phyloP scores from a whole-genome alignment of 345 rosid species.

The Firmiana major region DNA sequence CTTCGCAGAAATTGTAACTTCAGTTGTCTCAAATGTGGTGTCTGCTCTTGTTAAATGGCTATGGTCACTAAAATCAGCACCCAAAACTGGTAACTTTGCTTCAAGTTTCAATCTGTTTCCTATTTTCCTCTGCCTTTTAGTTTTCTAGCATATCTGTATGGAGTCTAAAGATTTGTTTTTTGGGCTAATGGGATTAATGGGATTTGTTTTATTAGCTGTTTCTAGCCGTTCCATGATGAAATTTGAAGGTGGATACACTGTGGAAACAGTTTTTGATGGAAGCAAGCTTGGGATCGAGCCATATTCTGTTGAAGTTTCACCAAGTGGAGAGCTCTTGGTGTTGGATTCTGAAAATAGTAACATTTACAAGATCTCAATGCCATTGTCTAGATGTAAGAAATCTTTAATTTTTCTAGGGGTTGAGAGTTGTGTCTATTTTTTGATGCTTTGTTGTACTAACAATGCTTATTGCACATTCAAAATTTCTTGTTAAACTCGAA shows the following conservation, averaged over 20 bases:
- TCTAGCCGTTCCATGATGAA: slow-evolving; percentile 89
- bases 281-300: slow-evolving; percentile 91
- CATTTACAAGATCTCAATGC: slow-evolving; percentile 76
- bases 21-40: slow-evolving; percentile 70
- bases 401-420: not conserved
- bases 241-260: slow-evolving; percentile 86
- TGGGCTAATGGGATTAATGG: slow-evolving; percentile 17
- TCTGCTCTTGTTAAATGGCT: slow-evolving; percentile 82
- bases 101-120: slow-evolving; percentile 7
- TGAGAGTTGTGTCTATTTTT: not conserved
- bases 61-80: slow-evolving; percentile 74
- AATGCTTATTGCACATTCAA: not conserved
- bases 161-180: not conserved
- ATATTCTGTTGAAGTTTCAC: slow-evolving; percentile 60
- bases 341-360: slow-evolving; percentile 87
- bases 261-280: slow-evolving; percentile 98
- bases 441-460: not conserved
- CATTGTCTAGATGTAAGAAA: slow-evolving; percentile 64
- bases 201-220: slow-evolving; percentile 44
- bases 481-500: not conserved
- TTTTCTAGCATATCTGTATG: not conserved
- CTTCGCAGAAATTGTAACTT: slow-evolving; percentile 66
- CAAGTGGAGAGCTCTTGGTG: slow-evolving; percentile 78
- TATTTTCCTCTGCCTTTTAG: not conserved
- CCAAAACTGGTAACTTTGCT: slow-evolving; percentile 56